Base-by-base conservation (phyloP, 768 basidiomycete species). In the Leccinum disarticulatum region DNA sequence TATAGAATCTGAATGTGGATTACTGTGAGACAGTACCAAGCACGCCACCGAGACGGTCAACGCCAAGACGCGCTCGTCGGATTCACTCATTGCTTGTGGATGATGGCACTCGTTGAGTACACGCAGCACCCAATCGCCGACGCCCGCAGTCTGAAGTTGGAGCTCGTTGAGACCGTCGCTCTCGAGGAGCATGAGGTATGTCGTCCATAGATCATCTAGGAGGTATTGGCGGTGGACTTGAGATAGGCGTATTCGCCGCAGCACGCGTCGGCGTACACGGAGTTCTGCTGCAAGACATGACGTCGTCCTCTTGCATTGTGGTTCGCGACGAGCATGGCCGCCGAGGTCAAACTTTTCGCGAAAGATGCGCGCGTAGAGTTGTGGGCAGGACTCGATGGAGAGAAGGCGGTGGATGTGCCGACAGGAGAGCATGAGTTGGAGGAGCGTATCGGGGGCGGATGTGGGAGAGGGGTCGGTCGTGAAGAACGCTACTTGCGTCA, bases 141-240 rank as follows among this genome's bases (percentile, higher is more conserved):
- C 78, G 31, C 77, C 74, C 41, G 74, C 79, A 19, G 68, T 62
- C 15, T 68, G 66, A 10, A 87, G 76, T 27, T 85, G 80, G 25
- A 61, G 66, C 57, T 77, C 77, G 63, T 85, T 86, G 53, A 76
- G 68, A 3, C 75, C 76, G 38, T 79, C 77, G 63, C 80, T 81
- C 67, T 89, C 87, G 33, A 86, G 66, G n/a, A 83, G 66, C 82
- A 88, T 86, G 61, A 84, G 76, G 58, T 85, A 77, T 6, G 80
- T 80, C 8, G 80, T 80, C 80, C 84, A 86, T 25, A 88, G 66
- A 67, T 86, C 86, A 38, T 76, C 74, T 1, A 68, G 62, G 48
- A 81, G 61, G 28, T 67, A 60, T 30, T 57, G 63, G 4, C 54
- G 46, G 3, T 76, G 70, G 50, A 80, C 59, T 19, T 61, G 61